Evolutionary conservation across 2,329 filamentous ascomycete genomes (phyloP), one percentile per base, ranked within the genome.

Genomic region (Fusarium sp.): DNA sequence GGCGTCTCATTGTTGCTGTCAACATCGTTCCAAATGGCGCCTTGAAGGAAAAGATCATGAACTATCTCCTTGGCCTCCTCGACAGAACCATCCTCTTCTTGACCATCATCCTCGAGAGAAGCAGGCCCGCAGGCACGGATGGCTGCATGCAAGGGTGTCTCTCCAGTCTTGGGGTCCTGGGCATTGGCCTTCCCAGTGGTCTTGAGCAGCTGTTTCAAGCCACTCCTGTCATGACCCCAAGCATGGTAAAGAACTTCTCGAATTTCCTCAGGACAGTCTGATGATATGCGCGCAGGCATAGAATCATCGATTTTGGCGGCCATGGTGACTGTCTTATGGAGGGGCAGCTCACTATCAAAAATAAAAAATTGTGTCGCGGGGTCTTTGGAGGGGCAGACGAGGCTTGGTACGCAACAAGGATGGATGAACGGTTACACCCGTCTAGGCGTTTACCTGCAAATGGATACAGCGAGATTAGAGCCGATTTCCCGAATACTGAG

Each of bases 11-110:
- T 88, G 73, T 93, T 91, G 71, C 84, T 82, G 79, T 98, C 93
- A 58, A 98, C 84, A 78, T 98, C 94, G 81, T 99, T 99, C 96
- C 96, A 99, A 73, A 98, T 98, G 13, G 93, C 96, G 31, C 96
- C 96, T 72, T 92, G 91, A 75, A 94, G 87, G 64, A 98, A 89
- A 10, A 98, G 85, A 76, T 96, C 88, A 71, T 88, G 87, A 7
- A 98, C 83, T 0, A 91, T 90, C 54, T 89, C 88, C 58, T 86
- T 85, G 4, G 90, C 92, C 41, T 87, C 86, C 48, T 90, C 86
- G 31, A 91, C 79, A 26, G 79, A 77, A 55, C 80, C 73, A 26
- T 82, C 79, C 25, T 82, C 81, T 25, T 81, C 80, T 12, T 77
- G 77, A 4, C 79, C 78, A 16, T 70, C 63, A 12, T 75, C 72